phyloP scores from a whole-genome alignment of 805 yeast genomes.

The Yarrowia porcina region DNA sequence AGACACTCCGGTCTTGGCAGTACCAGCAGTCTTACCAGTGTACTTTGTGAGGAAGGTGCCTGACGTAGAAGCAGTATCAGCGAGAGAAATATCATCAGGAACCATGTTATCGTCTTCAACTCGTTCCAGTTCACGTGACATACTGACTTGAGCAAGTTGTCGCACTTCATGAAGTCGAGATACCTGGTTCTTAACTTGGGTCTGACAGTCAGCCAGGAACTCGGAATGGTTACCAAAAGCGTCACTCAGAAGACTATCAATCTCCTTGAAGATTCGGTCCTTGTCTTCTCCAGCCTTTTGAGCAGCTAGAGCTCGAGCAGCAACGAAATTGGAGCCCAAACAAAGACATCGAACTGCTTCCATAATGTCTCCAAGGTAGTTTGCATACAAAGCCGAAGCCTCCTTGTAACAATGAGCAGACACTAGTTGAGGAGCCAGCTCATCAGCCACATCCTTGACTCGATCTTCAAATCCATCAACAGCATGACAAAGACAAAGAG shows the following conservation, averaged over 20 bases:
- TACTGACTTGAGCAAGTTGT: conserved; percentile 77
- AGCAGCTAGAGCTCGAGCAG: conserved; percentile 63
- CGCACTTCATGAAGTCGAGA: conserved; percentile 81
- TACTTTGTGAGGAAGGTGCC: conserved; percentile 93
- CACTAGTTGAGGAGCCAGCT: conserved; percentile 55
- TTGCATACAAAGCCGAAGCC: conserved; percentile 72
- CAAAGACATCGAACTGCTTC: conserved; percentile 68
- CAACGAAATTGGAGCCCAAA: conserved; percentile 68
- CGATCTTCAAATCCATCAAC: conserved; percentile 41
- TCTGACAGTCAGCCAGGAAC: conserved; percentile 85
- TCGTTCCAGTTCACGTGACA: conserved; percentile 67
- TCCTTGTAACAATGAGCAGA: conserved; percentile 64
- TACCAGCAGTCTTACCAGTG: conserved; percentile 93
- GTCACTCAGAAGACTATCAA: conserved; percentile 50
- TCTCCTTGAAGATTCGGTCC: conserved; percentile 27
- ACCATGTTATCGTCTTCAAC: conserved; percentile 70
- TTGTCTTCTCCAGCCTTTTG: conserved; percentile 35
- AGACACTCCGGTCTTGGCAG: conserved; percentile 95
- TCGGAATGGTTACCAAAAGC: conserved; percentile 87
- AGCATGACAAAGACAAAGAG: conserved; percentile 42
- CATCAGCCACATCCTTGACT: conserved; percentile 50
- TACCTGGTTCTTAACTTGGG: conserved; percentile 80
- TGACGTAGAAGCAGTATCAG: conserved; percentile 90
- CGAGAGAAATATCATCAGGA: conserved; percentile 91
- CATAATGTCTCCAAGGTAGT: conserved; percentile 57